Evolutionary conservation across 495 filamentous ascomycete genomes (phyloP), one percentile per base, ranked within the genome.

Genomic region (Astrothelium subdiscretum): DNA sequence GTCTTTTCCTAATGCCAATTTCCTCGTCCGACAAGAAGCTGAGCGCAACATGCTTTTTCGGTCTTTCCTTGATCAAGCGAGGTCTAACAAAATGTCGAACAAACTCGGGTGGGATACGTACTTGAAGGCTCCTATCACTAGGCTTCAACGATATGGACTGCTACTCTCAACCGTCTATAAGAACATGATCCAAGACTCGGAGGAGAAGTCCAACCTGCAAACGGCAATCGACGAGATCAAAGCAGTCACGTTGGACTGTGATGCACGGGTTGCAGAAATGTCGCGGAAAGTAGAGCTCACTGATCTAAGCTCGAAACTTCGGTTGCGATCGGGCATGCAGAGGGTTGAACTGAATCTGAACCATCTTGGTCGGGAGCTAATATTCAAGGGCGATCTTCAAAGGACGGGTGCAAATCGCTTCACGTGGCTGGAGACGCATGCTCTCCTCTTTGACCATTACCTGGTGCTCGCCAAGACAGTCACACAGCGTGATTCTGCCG

Each of bases 201-300:
- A 97, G 71, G 94, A 99, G 75, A 96, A 94, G 74, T 73, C 81
- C 2, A 99, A 94, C 71, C 78, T 99, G 32, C 79, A 81, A 40
- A 85, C 82, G 48, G 94, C 94, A 10, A 90, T 96, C 59, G 91
- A 97, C n/a, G 94, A 99, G 74, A 94, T 97, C 71, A 92, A 90
- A 72, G 77, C 80, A 22, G 94, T 97, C 31, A 96, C 95, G 0
- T 71, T 90, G 63, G 95, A 97, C 68, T 99, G 94, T 71, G 91
- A 99, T 68, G 83, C 85, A 31, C 89, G 90, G 66, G 94, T 99
- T n/a, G 92, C 86, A 32, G 94, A 99, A 73, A 91, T 90, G 85
- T 80, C 83, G 61, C 92, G 91, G 75, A 92, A 91, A 73, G 89
- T 96, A n/a, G 86, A 87, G 61, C 77, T 99, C 68, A 83, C 85